Conservation (phyloP, 805 yeast species). For the Danielia oregonensis region DNA sequence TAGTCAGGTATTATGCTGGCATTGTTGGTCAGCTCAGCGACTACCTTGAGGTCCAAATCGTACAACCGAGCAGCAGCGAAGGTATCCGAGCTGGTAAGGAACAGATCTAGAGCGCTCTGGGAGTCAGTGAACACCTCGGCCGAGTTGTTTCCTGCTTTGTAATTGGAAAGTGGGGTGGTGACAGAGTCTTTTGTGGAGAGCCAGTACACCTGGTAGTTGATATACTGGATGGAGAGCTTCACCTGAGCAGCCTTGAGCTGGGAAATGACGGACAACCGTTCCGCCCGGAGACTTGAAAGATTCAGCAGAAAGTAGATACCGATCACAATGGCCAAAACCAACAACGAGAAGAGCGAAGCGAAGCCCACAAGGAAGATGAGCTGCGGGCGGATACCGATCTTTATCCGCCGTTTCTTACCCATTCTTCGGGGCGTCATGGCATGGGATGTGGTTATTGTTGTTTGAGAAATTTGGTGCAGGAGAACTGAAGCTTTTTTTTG, state of each 20-base stretch:
- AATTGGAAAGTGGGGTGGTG: conserved; percentile 55
- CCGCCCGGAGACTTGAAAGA: conserved; percentile 59
- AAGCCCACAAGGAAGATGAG: conserved; percentile 66
- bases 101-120: conserved; percentile 47
- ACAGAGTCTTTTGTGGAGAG: conserved; percentile 59
- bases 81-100: conserved; percentile 58
- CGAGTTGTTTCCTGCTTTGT: conserved; percentile 71
- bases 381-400: conserved; percentile 72
- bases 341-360: conserved; percentile 65
- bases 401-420: conserved; percentile 19
- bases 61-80: conserved; percentile 66
- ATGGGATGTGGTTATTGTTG: too few relatives aligned
- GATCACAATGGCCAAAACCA: conserved; percentile 70
- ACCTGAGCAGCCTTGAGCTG: conserved; percentile 79
- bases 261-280: conserved; percentile 72
- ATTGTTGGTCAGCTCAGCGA: conserved; percentile 36
- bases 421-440: neutral
- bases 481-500: too few relatives aligned
- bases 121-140: conserved; percentile 42
- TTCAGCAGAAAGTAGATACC: conserved; percentile 67
- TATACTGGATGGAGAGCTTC: conserved; percentile 58
- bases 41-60: conserved; percentile 50
- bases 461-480: too few relatives aligned
- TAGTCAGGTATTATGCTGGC: conserved; percentile 22
- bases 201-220: conserved; percentile 67